phyloP scores from a whole-genome alignment of 2,329 filamentous ascomycete species.

The Calonectria pauciramosa region DNA sequence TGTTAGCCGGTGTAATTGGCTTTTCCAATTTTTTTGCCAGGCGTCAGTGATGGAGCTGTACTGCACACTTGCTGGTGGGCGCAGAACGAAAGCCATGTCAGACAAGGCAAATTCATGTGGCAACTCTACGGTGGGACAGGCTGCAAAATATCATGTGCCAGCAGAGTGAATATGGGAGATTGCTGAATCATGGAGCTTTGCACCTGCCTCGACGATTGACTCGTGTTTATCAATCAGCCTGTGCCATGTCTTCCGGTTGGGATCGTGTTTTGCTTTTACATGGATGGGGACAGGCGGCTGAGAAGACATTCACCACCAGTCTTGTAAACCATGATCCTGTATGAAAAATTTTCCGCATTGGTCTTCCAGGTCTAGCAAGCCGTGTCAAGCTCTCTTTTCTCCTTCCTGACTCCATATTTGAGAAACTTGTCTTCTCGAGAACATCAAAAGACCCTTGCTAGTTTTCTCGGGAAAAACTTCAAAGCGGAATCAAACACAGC shows the following conservation, averaged over 20 bases:
- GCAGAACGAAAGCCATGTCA: no score
- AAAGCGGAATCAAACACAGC: background rate
- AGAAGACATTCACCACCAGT: background rate
- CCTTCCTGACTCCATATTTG: background rate
- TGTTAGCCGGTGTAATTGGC: background rate
- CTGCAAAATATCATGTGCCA: background rate
- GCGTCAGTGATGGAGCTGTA: background rate
- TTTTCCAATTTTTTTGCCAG: background rate
- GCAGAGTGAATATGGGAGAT: background rate
- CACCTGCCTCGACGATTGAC: background rate
- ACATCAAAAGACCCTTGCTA: background rate
- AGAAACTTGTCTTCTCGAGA: background rate
- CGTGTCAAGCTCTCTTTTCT: background rate
- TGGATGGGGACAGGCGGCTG: background rate
- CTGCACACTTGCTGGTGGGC: background rate
- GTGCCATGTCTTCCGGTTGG: background rate
- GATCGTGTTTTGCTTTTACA: background rate
- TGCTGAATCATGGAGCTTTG: background rate
- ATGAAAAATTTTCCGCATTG: background rate
- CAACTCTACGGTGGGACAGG: background rate
- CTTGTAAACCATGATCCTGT: background rate
- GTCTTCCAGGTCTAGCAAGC: background rate
- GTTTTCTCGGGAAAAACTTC: constrained; percentile 1
- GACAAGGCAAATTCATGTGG: background rate
- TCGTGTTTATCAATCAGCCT: background rate